Conservation (phyloP, 805 yeast species). For the Suhomyces sp. region DNA sequence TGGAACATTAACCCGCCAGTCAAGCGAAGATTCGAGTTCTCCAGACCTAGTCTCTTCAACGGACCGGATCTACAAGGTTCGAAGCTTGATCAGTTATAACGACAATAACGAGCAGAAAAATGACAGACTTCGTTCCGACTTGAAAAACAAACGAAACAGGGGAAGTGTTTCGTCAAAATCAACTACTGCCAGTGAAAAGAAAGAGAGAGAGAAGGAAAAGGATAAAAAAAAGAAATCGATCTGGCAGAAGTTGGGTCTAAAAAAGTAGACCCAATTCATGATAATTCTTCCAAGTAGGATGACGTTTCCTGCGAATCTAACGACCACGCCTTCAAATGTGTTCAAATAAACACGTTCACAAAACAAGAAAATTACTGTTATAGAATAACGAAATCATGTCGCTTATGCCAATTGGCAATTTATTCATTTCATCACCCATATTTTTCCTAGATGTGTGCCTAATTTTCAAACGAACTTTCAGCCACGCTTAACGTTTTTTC, state of each 20-base stretch:
- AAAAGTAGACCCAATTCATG: constrained; percentile 11
- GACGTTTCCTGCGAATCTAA: too few relatives aligned
- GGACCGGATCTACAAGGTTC: constrained; percentile 38
- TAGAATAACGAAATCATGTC: too few relatives aligned
- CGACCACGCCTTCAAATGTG: too few relatives aligned
- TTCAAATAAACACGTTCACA: too few relatives aligned
- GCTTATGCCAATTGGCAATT: too few relatives aligned
- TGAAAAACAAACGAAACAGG: constrained; percentile 9
- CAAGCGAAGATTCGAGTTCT: constrained; percentile 9
- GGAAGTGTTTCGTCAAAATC: constrained; percentile 8
- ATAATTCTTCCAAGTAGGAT: too few relatives aligned
- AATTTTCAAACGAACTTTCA: too few relatives aligned
- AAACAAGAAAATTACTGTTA: too few relatives aligned
- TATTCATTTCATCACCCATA: too few relatives aligned
- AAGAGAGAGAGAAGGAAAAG: constrained; percentile 5
- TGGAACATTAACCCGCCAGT: constrained; percentile 7
- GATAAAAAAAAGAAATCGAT: constrained; percentile 9
- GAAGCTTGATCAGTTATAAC: constrained; percentile 35
- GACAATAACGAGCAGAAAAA: constrained; percentile 29
- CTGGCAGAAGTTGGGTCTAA: constrained; percentile 16
- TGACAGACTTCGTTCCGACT: constrained; percentile 9
- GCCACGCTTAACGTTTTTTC: too few relatives aligned
- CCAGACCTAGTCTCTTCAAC: constrained; percentile 10
- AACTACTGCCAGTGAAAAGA: constrained; percentile 9
- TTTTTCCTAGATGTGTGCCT: too few relatives aligned